Evolutionary conservation across 306 rosid species (phyloP), one percentile per base, ranked within the genome.

Genomic region (Cucurbita maxima): DNA sequence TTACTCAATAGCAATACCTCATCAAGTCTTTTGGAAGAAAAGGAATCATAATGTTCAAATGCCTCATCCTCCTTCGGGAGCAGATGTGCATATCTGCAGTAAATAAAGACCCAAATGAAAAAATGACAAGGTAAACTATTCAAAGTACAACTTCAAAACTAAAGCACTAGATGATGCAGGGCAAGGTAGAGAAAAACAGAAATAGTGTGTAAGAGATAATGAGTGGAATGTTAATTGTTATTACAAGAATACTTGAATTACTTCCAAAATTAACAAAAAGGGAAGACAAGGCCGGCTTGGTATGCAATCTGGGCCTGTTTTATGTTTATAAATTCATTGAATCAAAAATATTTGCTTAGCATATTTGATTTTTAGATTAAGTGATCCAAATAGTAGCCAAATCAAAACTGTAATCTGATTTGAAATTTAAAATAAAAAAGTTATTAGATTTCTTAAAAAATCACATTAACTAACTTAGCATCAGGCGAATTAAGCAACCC

Each of bases 41-140:
- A 87, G 69, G 81, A 64, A 80, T 77, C 84, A 78, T 94, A 94
- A 81, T 85, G 95, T 77, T 87, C 99, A 84, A 94, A 86, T 76
- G 99, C 95, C 76, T 94, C 96, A 70, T 84, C 90, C 71, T 91
- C 92, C 80, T 81, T 84, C 20, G 97, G 99, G 74, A 94, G 99
- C 80, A 94, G 66, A 83, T 94, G 99, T 5, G 89, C 90, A 77
- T 86, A 91, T 79, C 99, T 60, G 30, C 72, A n/a, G 34, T 6
- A 72, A 51, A 20, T 19, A 61, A 52, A 67, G 34, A 11, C 9
- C 44, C 13, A 54, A 50, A 41, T 55, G n/a, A 47, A 47, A 75
- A 61, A 44, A 55, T 72, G 6, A 75, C 14, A 3, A 58, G 34
- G 19, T 48, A 43, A 12, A 68, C 20, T 19, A 12, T 1, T 44